phyloP scores from a whole-genome alignment of 495 filamentous ascomycete species.

The Amphirosellinia nigrospora region DNA sequence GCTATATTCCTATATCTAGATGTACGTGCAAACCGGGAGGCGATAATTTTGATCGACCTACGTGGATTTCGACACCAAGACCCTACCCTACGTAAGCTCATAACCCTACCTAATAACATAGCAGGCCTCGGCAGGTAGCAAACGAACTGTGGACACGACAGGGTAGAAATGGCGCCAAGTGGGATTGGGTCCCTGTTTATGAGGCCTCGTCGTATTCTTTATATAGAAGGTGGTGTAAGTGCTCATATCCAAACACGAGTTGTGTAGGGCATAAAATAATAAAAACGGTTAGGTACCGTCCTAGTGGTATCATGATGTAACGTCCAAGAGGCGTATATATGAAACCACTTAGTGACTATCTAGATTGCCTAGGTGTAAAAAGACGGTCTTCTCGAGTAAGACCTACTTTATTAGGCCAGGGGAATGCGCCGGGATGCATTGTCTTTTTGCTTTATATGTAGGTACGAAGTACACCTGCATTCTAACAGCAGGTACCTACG shows the following conservation, averaged over 20 bases:
- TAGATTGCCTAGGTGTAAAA: neutral
- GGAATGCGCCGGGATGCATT: neutral
- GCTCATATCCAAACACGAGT: conserved; percentile 23
- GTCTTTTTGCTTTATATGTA: neutral
- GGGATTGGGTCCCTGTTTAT: conserved; percentile 15
- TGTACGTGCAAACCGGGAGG: neutral
- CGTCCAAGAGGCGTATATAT: neutral
- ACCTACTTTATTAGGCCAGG: neutral
- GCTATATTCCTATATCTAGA: neutral
- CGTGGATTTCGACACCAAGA: neutral
- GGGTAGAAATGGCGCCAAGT: conserved; percentile 11
- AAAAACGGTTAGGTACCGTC: neutral
- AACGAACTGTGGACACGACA: conserved; percentile 9
- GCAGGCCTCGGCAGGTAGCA: neutral
- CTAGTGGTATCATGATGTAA: neutral
- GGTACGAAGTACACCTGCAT: neutral
- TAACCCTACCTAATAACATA: neutral
- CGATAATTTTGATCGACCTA: neutral
- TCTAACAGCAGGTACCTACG: neutral
- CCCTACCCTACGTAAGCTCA: neutral
- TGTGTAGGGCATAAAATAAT: neutral
- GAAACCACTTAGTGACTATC: neutral
- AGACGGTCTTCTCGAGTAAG: neutral
- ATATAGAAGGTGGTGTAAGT: conserved; percentile 12
- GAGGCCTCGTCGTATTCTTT: conserved; percentile 21